Conservation (phyloP, 495 filamentous ascomycete species). For the Penicilliopsis zonata region DNA sequence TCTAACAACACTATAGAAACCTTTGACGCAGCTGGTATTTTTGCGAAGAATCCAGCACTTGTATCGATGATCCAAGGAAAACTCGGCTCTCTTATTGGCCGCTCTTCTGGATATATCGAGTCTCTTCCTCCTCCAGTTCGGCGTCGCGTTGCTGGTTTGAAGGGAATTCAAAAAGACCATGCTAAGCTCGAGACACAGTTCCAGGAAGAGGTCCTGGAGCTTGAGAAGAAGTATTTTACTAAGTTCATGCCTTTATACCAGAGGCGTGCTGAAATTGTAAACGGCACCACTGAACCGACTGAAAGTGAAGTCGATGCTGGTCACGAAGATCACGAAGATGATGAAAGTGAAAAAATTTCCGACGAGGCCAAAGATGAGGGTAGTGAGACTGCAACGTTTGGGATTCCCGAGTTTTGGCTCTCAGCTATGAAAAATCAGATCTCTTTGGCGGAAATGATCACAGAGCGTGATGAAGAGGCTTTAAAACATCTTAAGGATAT, state of each 20-base stretch:
- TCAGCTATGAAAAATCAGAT: conserved; percentile 99
- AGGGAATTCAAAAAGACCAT: conserved; percentile 98
- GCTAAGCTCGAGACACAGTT: conserved; percentile 95
- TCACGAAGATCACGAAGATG: conserved; percentile 62
- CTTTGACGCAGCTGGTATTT: conserved; percentile 80
- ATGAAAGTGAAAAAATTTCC: conserved; percentile 30
- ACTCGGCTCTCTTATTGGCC: conserved; percentile 83
- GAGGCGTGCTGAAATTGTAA: conserved; percentile 87
- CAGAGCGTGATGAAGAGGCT: conserved; percentile 86
- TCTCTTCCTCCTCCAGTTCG: conserved; percentile 80
- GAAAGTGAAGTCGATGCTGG: conserved; percentile 77
- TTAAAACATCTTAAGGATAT: conserved; percentile 88
- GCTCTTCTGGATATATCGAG: conserved; percentile 96
- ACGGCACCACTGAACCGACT: conserved; percentile 75
- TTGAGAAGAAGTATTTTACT: conserved; percentile 98
- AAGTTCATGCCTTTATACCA: conserved; percentile 97
- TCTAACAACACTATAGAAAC: conserved; percentile 49
- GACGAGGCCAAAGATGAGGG: conserved; percentile 38
- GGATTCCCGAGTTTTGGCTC: conserved; percentile 98
- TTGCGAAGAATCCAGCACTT: conserved; percentile 85
- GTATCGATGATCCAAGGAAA: conserved; percentile 96
- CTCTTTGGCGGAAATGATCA: conserved; percentile 94
- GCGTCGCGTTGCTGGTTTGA: conserved; percentile 85
- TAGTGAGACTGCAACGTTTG: conserved; percentile 45
- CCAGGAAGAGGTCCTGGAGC: conserved; percentile 91